These are phyloP conservation scores for Boechera stricta DNA, from an alignment of 345 rosid species.

Conservation along the genomic window DNA sequence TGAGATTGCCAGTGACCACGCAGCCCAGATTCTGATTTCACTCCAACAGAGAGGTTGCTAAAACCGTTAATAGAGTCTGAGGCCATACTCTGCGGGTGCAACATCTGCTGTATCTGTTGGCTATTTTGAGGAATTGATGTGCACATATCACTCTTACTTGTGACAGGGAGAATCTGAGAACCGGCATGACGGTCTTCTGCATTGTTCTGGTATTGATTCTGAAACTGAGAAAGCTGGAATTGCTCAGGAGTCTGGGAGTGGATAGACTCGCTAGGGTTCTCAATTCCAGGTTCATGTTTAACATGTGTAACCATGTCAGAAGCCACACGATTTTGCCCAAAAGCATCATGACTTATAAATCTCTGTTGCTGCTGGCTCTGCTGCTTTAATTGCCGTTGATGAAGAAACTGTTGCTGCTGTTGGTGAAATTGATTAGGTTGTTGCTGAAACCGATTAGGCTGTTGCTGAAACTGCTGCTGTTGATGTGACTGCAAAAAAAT, in stretches of 20 bases:
- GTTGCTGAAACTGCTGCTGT: constrained; percentile 76
- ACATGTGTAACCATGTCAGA: constrained; percentile 63
- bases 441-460: constrained; percentile 65
- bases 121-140: constrained; percentile 62
- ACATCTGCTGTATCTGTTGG: constrained; percentile 71
- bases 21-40: constrained; percentile 58
- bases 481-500: constrained; percentile 65
- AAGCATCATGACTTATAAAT: constrained; percentile 58
- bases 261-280: constrained; percentile 58
- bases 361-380: constrained; percentile 73
- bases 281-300: constrained; percentile 79
- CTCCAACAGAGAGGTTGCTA: constrained; percentile 59
- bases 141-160: constrained; percentile 58
- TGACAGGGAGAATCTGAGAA: constrained; percentile 54
- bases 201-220: constrained; percentile 72
- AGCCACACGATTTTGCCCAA: constrained; percentile 58
- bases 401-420: constrained; percentile 56
- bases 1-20: constrained; percentile 75
- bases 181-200: constrained; percentile 61
- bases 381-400: constrained; percentile 61
- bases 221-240: constrained; percentile 67
- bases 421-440: constrained; percentile 57
- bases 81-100: constrained; percentile 64
- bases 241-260: constrained; percentile 71
- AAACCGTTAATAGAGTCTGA: constrained; percentile 64